Evolutionary conservation across 768 basidiomycete species (phyloP), one percentile per base, ranked within the genome.

Genomic region (Pleurotus djamor): DNA sequence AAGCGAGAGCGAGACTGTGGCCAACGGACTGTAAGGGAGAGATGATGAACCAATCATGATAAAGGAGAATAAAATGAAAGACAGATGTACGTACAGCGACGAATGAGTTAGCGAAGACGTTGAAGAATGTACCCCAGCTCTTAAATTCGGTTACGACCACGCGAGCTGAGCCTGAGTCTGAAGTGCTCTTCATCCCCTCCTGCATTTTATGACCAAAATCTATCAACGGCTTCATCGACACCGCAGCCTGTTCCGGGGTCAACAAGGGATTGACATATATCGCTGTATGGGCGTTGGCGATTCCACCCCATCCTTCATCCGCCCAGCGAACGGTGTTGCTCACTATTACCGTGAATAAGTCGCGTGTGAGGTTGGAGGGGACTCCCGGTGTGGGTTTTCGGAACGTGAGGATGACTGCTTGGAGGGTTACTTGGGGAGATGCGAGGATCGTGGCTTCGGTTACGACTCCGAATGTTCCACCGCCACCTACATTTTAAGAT

Each of bases 261-360:
- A 79, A 63, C 14, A 71, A 72, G 7, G 82, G 82, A 57, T 77
- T 83, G n/a, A 83, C 71, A 56, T 79, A 69, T 41, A 77, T 68
- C 14, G 75, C 77, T 28, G 73, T 69, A 36, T 69, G 70, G 58
- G 69, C 67, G 52, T 65, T 74, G 2, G 75, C 70, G 57, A 73
- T 77, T 12, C 79, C 81, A 52, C 81, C 81, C 79, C 79, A 83
- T 21, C 81, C 81, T 59, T 80, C 73, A 17, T 73, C 66, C 5
- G 78, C 78, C 73, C 79, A 79, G 41, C 66, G 68, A 1, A 79
- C 61, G 5, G 70, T 72, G 57, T 80, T 74, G 28, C 78, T 72
- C 8, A 71, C 65, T 61, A 75, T 70, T 36, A 74, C 70, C 52
- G 64, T 67, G 71, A 72, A 81, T 33, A 77, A 63, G 38, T 74